These are phyloP conservation scores for Ogataea pilisensis DNA, from an alignment of 805 yeast genomes.

Conservation along the genomic window DNA sequence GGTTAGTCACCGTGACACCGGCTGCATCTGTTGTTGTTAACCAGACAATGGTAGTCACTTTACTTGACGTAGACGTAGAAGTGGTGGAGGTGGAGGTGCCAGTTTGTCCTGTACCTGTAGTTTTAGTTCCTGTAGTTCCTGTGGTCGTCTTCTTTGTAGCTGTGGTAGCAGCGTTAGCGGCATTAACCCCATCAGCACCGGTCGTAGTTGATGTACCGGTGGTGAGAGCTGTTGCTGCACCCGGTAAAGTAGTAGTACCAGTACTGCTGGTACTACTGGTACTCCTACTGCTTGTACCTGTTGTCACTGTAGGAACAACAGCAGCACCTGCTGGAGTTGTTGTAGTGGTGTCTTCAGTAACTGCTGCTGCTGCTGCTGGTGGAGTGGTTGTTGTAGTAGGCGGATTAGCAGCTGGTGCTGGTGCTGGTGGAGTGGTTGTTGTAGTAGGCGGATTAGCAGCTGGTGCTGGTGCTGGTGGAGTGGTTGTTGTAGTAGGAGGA, in stretches of 20 bases:
- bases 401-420: constrained; percentile 11
- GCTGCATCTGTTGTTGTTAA: constrained; percentile 32
- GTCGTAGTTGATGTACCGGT: constrained; percentile 21
- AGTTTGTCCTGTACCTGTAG: neutral
- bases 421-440: constrained; percentile 6
- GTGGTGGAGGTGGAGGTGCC: constrained; percentile 1
- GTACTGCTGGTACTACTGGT: no score
- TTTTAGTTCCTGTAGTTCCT: constrained; percentile 1
- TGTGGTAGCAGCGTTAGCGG: constrained; percentile 28
- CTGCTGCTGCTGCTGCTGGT: constrained; percentile 11
- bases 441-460: constrained; percentile 9
- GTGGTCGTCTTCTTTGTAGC: constrained; percentile 2
- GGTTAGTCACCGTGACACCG: constrained; percentile 48
- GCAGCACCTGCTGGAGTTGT: constrained; percentile 12
- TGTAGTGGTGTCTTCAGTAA: constrained; percentile 6
- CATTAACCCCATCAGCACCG: constrained; percentile 28
- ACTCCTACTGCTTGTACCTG: no score
- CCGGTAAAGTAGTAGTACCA: no score
- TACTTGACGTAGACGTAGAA: constrained; percentile 1
- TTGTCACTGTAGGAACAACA: no score
- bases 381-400: constrained; percentile 10
- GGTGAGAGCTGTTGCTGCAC: constrained; percentile 7
- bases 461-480: constrained; percentile 9
- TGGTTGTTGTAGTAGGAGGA: constrained; percentile 7
- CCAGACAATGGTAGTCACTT: constrained; percentile 12